Evolutionary conservation across 768 basidiomycete genomes (phyloP).

Genomic region (Pluteus cervinus): DNA sequence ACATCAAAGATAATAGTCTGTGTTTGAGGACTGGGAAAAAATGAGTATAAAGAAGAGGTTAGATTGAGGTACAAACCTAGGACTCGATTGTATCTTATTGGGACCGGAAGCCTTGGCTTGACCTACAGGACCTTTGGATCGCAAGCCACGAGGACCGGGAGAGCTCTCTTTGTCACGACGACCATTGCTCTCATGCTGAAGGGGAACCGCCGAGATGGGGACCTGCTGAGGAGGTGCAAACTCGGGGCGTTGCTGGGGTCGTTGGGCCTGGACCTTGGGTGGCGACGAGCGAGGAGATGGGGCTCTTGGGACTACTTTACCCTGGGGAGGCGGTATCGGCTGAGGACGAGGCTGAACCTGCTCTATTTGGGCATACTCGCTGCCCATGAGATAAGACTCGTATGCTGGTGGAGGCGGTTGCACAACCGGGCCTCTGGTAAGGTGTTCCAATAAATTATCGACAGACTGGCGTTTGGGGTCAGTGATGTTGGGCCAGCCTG

Average conservation of each 20-base stretch:
- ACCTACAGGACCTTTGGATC: constrained; percentile 24
- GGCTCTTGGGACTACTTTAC: constrained; percentile 43
- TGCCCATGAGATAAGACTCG: constrained; percentile 36
- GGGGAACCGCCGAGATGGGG: constrained; percentile 6
- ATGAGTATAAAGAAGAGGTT: constrained; percentile 5
- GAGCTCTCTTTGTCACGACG: constrained; percentile 69
- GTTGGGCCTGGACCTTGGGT: constrained; percentile 51
- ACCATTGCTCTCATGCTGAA: constrained; percentile 10
- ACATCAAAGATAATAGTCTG: constrained; percentile 76
- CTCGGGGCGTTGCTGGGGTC: constrained; percentile 41
- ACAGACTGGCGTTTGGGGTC: constrained; percentile 80
- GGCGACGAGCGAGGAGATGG: constrained; percentile 62
- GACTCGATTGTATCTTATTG: constrained; percentile 47
- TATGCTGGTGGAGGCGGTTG: constrained; percentile 35
- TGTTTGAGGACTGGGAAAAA: constrained; percentile 42
- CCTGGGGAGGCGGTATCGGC: constrained; percentile 57
- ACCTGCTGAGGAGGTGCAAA: constrained; percentile 43
- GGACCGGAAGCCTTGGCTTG: constrained; percentile 31
- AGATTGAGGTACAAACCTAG: constrained; percentile 37
- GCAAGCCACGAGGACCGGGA: constrained; percentile 55
- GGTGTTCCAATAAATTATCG: constrained; percentile 73
- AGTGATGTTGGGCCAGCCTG: constrained; percentile 42
- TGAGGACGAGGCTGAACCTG: constrained; percentile 40
- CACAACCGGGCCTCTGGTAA: constrained; percentile 45
- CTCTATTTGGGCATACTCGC: constrained; percentile 42